phyloP scores from a whole-genome alignment of 805 yeast species.

The Kurtzmaniella fragi region DNA sequence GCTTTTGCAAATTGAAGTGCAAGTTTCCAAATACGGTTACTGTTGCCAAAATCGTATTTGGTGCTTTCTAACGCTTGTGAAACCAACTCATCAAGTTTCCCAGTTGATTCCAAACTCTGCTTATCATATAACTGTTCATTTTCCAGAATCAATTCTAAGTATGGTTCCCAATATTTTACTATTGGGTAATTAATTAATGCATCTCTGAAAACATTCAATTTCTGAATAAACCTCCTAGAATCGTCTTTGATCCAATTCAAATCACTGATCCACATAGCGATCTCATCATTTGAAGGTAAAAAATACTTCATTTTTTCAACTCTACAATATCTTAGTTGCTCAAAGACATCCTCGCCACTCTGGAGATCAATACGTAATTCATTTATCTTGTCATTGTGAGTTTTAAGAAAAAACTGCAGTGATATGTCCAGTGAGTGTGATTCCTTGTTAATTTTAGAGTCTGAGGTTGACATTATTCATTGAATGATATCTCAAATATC shows the following conservation, averaged over 20 bases:
- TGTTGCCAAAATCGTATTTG: constrained; percentile 18
- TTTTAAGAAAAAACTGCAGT: no score
- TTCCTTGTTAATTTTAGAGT: no score
- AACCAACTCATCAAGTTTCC: constrained; percentile 6
- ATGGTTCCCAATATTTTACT: constrained; percentile 15
- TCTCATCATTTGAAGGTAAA: constrained; percentile 6
- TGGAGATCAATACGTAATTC: constrained; percentile 9
- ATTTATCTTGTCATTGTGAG: neutral
- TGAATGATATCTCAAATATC: no score
- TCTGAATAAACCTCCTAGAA: constrained; percentile 1
- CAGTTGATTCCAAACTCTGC: constrained; percentile 1
- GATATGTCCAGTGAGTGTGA: no score
- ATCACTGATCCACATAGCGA: constrained; percentile 15
- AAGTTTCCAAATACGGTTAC: constrained; percentile 16
- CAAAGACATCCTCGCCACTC: constrained; percentile 6
- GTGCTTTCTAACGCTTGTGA: constrained; percentile 16
- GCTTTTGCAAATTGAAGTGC: constrained; percentile 9
- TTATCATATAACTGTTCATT: constrained; percentile 1
- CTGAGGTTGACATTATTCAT: no score
- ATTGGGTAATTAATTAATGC: constrained; percentile 17
- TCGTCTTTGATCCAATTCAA: constrained; percentile 9
- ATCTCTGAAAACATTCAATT: constrained; percentile 11
- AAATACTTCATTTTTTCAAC: constrained; percentile 5
- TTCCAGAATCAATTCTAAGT: constrained; percentile 11
- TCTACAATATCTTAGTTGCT: constrained; percentile 1